These are phyloP conservation scores for Suhomyces pyralidae DNA, from an alignment of 805 yeast genomes.

Conservation along the genomic window DNA sequence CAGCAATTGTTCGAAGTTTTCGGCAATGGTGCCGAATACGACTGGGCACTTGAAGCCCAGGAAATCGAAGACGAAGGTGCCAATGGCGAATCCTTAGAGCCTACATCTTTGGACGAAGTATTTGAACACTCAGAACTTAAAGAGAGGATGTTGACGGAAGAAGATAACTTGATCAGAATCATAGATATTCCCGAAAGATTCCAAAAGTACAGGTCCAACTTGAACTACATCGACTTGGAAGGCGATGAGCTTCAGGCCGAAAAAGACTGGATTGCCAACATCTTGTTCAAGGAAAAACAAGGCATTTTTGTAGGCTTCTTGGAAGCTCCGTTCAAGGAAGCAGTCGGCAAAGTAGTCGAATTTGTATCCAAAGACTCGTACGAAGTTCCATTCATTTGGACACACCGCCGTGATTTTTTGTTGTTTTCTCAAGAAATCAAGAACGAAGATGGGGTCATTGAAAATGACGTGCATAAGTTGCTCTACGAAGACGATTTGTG, in stretches of 20 bases:
- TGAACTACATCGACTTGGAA: slow-evolving; percentile 65
- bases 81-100: slow-evolving; percentile 50
- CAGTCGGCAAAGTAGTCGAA: slow-evolving; percentile 69
- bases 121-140: slow-evolving; percentile 93
- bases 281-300: slow-evolving; percentile 56
- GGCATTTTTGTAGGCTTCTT: slow-evolving; percentile 36
- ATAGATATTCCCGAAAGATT: slow-evolving; percentile 90
- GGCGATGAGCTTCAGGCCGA: slow-evolving; percentile 70
- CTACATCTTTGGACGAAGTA: slow-evolving; percentile 75
- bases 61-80: slow-evolving; percentile 54
- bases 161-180: slow-evolving; percentile 81
- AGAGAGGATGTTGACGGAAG: slow-evolving; percentile 87
- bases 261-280: slow-evolving; percentile 75
- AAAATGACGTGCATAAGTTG: slow-evolving; percentile 46
- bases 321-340: slow-evolving; percentile 56
- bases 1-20: slow-evolving; percentile 93
- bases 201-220: slow-evolving; percentile 69
- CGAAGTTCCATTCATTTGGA: slow-evolving; percentile 95
- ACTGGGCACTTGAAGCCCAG: slow-evolving; percentile 96
- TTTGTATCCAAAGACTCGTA: slow-evolving; percentile 72
- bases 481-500: slow-evolving; percentile 84
- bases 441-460: slow-evolving; percentile 34
- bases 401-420: slow-evolving; percentile 88
- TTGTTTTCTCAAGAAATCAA: slow-evolving; percentile 51
- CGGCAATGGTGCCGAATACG: slow-evolving; percentile 96